Evolutionary conservation across 2,329 filamentous ascomycete genomes (phyloP).

Genomic region (Sporothrix schenckii): DNA sequence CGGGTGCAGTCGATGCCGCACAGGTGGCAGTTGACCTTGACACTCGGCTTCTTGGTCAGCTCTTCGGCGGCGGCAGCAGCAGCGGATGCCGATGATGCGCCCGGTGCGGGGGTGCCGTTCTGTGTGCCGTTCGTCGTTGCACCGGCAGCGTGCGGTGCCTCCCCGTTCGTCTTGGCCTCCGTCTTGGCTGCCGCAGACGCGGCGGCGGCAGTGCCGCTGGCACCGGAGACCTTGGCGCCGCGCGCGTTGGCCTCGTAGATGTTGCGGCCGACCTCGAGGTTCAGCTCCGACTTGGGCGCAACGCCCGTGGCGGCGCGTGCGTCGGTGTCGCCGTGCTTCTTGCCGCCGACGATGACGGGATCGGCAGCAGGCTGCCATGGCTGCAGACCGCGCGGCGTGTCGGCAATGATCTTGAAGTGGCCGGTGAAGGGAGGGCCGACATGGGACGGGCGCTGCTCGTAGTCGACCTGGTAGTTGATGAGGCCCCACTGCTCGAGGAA

Average conservation of each 20-base stretch:
- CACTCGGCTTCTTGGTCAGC: conserved; percentile 65
- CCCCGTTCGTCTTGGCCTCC: conserved; percentile 75
- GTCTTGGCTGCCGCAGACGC: conserved; percentile 49
- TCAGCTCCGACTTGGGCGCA: conserved; percentile 75
- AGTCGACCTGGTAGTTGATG: conserved; percentile 99
- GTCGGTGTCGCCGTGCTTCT: conserved; percentile 70
- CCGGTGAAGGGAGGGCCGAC: conserved; percentile 96
- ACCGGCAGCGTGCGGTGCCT: conserved; percentile 53
- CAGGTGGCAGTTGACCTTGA: conserved; percentile 80
- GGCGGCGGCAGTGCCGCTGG: conserved; percentile 51
- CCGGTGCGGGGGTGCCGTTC: conserved; percentile 38
- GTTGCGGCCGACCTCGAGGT: conserved; percentile 90
- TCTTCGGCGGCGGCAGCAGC: conserved; percentile 53
- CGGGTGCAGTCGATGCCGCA: conserved; percentile 87
- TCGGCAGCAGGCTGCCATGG: conserved; percentile 91
- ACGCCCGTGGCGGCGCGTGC: conserved; percentile 66
- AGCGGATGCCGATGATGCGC: conserved; percentile 38
- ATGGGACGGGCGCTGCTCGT: conserved; percentile 90
- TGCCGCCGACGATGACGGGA: conserved; percentile 65
- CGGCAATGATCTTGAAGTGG: conserved; percentile 93
- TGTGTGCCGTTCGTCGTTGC: conserved; percentile 65
- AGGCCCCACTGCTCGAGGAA: conserved; percentile 98
- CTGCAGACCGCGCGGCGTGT: conserved; percentile 91
- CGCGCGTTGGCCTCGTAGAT: conserved; percentile 93
- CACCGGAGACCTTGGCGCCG: conserved; percentile 60